Percentiles rank a stretch among this genome's conserved stretches.
phyloP scores from a whole-genome alignment of 352 stramenopile species.

The Phytophthora litchii region DNA sequence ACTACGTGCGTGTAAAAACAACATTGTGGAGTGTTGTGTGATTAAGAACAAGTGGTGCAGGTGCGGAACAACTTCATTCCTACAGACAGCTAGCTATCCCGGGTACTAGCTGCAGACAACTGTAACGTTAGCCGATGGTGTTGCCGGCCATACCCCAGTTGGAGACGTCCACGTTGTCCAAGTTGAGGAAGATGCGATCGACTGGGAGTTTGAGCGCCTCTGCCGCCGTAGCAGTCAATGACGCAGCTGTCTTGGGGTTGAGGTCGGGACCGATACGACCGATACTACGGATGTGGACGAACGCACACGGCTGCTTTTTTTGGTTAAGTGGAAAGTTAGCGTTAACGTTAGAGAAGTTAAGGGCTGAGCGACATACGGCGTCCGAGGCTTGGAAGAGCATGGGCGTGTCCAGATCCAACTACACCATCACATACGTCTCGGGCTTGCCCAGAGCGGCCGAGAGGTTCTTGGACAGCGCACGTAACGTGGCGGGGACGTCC shows the following conservation, averaged over 20 bases:
- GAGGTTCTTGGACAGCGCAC: conserved; percentile 47
- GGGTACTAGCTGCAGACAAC: neutral
- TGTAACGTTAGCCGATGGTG: conserved; percentile 12
- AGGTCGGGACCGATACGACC: conserved; percentile 38
- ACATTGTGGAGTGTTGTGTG: too few species aligned
- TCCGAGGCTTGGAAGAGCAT: conserved; percentile 40
- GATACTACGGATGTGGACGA: conserved; percentile 46
- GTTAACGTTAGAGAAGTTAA: neutral
- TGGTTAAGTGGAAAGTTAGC: neutral
- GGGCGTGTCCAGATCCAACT: conserved; percentile 43
- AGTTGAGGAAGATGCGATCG: conserved; percentile 46
- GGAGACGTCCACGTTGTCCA: conserved; percentile 35
- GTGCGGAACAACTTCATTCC: too few species aligned
- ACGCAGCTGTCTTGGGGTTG: conserved; percentile 37
- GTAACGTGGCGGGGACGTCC: conserved; percentile 32
- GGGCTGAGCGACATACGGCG: conserved; percentile 22
- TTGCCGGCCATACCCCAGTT: conserved; percentile 40
- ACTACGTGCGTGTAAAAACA: too few species aligned
- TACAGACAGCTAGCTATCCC: too few species aligned
- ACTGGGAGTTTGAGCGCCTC: conserved; percentile 29
- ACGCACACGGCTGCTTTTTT: conserved; percentile 48
- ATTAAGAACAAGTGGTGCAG: too few species aligned
- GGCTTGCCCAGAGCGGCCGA: conserved; percentile 41
- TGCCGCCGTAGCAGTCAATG: conserved; percentile 29
- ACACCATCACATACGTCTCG: conserved; percentile 45